Percentiles rank a stretch among this genome's conserved stretches.
Evolutionary conservation across 805 yeast species (phyloP).

Genomic region (Yarrowia hollandica): DNA sequence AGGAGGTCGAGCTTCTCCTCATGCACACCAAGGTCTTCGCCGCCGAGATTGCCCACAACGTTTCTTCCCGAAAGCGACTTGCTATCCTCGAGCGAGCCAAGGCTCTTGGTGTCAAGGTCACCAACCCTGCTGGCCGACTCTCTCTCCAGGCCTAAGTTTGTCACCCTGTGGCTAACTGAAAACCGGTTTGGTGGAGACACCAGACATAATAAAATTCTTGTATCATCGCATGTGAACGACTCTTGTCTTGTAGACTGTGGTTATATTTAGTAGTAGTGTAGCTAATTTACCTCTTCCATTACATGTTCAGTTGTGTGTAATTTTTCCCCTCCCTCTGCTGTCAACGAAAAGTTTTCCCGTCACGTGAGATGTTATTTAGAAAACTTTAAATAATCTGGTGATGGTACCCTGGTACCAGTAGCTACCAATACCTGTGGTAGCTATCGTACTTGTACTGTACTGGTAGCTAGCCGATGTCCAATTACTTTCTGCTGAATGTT

Average conservation of each 20-base stretch:
- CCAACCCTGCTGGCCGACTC: conserved; percentile 99
- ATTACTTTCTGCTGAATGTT: too few relatives aligned
- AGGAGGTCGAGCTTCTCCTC: conserved; percentile 91
- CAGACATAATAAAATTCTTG: conserved; percentile 24
- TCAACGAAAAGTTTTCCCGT: background rate
- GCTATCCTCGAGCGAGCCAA: conserved; percentile 94
- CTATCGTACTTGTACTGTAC: too few relatives aligned
- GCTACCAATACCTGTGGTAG: too few relatives aligned
- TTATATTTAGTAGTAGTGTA: too few relatives aligned
- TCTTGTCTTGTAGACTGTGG: background rate
- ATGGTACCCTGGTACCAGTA: too few relatives aligned
- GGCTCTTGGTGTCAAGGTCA: conserved; percentile 97
- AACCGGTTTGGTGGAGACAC: conserved; percentile 26
- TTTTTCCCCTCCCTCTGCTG: too few relatives aligned
- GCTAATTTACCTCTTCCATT: too few relatives aligned
- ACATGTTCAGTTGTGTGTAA: too few relatives aligned
- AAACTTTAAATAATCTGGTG: too few relatives aligned
- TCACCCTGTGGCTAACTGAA: conserved; percentile 22
- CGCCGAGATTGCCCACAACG: conserved; percentile 99
- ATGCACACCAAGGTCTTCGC: conserved; percentile 98
- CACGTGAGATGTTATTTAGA: too few relatives aligned
- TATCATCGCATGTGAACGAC: conserved; percentile 26
- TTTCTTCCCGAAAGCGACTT: conserved; percentile 98
- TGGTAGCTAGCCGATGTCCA: too few relatives aligned
- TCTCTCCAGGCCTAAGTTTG: conserved; percentile 85